Base-by-base conservation (phyloP, 306 rosid species). In the Canavalia gladiata region DNA sequence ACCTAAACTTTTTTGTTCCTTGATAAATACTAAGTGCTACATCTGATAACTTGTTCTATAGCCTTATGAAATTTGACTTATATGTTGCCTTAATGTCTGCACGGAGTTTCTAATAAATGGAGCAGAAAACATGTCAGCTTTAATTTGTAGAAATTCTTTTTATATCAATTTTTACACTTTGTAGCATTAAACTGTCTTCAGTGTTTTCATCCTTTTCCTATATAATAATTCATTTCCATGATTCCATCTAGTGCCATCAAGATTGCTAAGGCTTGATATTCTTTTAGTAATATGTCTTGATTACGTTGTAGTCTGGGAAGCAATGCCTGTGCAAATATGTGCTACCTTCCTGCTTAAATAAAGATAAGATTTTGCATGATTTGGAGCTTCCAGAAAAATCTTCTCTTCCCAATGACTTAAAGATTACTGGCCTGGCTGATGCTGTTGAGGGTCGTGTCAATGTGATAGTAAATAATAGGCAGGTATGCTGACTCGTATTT, bases 381-480 rank as follows among this genome's bases (percentile, higher is more conserved):
- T 66, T 77, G 83, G 92, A 95, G 60, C 87, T 89, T 88, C 87
- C 89, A 34, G 95, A 93, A 77, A 60, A 91, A 58, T 78, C 90
- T 78, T 87, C 91, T 78, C 68, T 86, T 70, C 80, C 90, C 62
- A 87, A 80, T 72, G 93, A 85, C 77, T 59, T 86, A 80, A 95
- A 93, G 89, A 85, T 93, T 59, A 89, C 87, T 28, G 97, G 97
- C 62, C 82, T 95, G 76, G 89, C 89, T 58, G 99, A 95, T 88
- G 95, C 95, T 80, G 93, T 93, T 86, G 97, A 92, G 82, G 99
- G 92, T 75, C 95, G 94, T 82, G 76, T 95, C 79, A 95, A 91
- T 84, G 89, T 93, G 71, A 84, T 90, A 49, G 87, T 90, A 72
- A 93, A 91, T 81, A 91, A 87, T 80, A 88, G 92, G 79, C 92